phyloP scores from a whole-genome alignment of 129 eudicot species.

The Lonicera japonica region DNA sequence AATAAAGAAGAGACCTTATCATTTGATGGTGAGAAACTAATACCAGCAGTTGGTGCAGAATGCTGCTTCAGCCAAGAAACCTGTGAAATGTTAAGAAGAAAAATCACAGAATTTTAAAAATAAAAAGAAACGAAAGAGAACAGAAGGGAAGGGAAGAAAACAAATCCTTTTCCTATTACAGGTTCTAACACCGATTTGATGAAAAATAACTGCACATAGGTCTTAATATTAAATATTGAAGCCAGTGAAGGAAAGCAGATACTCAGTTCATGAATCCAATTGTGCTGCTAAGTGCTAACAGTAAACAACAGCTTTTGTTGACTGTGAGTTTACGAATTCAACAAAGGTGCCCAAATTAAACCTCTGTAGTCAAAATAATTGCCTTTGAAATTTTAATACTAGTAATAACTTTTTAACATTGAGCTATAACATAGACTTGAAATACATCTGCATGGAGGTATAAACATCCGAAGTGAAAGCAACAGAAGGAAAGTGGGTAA shows the following conservation, averaged over 20 bases:
- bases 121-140: no score
- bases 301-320: no score
- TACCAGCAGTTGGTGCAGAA: conserved; percentile 95
- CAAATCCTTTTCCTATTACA: neutral
- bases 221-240: neutral
- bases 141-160: neutral
- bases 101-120: no score
- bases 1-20: conserved; percentile 61
- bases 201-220: neutral
- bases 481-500: neutral
- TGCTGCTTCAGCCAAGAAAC: conserved; percentile 96
- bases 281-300: no score
- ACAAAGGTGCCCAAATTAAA: no score
- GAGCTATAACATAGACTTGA: no score
- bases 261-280: neutral
- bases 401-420: no score
- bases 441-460: no score
- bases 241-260: neutral
- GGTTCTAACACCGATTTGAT: neutral
- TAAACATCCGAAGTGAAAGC: neutral
- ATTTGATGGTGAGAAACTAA: conserved; percentile 87
- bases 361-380: no score
- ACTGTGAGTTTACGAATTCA: no score
- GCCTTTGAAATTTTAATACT: no score
- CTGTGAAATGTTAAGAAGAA: conserved; percentile 26